A percentile compares a stretch with the other conserved stretches of the same genome.
These are phyloP conservation scores for Fusarium phyllophilum DNA, from an alignment of 2,329 filamentous ascomycete species.

Conservation along the genomic window DNA sequence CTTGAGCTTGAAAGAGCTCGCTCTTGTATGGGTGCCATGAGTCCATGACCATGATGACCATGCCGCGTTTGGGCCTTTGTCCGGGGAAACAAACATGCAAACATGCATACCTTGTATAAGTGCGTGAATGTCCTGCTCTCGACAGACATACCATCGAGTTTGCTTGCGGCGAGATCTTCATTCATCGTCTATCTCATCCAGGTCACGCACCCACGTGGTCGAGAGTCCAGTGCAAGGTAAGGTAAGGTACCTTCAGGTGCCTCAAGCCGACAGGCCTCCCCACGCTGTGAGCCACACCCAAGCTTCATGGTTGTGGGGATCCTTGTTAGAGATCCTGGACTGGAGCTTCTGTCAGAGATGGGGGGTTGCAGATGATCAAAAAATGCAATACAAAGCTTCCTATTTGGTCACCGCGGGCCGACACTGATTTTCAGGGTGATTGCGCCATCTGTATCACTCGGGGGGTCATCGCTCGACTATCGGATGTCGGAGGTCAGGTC, in stretches of 20 bases:
- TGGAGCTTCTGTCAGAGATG: constrained; percentile 14
- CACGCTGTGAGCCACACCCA: constrained; percentile 29
- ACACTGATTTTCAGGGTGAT: constrained; percentile 10
- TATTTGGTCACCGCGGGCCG: constrained; percentile 20
- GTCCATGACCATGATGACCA: background rate
- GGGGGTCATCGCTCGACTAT: constrained; percentile 1
- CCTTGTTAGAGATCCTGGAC: constrained; percentile 9
- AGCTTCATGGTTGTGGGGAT: constrained; percentile 15
- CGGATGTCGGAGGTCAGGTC: constrained; percentile 4
- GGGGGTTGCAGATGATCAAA: constrained; percentile 13
- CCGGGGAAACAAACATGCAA: background rate
- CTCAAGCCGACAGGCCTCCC: constrained; percentile 19
- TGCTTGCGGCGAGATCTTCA: background rate
- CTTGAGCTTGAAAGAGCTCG: constrained; percentile 18
- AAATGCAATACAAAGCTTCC: constrained; percentile 18
- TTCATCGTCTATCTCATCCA: background rate
- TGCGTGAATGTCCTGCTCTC: background rate
- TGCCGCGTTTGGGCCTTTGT: background rate
- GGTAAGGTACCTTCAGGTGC: background rate
- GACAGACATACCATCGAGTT: background rate
- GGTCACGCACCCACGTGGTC: constrained; percentile 25
- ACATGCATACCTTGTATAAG: background rate
- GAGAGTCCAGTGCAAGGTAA: constrained; percentile 22
- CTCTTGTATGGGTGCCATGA: background rate
- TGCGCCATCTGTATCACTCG: constrained; percentile 2